A percentile compares a stretch with the other conserved stretches of the same genome.
Conservation (phyloP, 192 early-diverging fungal genomes). For the Rhizophagus clarus region DNA sequence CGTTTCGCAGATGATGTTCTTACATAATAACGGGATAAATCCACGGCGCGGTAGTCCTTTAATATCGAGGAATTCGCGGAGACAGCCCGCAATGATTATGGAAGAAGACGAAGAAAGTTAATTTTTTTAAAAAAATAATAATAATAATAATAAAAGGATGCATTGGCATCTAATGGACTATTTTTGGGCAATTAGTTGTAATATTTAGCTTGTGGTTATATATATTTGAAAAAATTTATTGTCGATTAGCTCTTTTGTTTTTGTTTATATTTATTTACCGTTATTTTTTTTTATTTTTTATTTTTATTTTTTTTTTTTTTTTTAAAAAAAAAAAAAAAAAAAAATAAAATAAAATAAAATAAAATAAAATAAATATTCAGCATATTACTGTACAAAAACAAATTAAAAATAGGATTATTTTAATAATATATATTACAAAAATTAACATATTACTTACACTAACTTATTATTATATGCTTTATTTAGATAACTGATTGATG, state of each 20-base stretch:
- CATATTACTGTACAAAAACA: too few species aligned
- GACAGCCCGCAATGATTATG: not conserved
- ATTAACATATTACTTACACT: too few species aligned
- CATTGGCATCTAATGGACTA: slow-evolving; percentile 9
- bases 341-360: too few species aligned
- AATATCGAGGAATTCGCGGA: not conserved
- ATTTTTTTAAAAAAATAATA: not conserved
- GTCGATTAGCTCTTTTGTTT: not conserved
- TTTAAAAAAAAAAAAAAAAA: too few species aligned
- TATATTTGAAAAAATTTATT: not conserved
- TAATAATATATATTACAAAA: too few species aligned
- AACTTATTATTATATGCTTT: too few species aligned
- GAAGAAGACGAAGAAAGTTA: not conserved
- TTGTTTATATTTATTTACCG: too few species aligned
- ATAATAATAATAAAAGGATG: not conserved
- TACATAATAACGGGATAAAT: not conserved
- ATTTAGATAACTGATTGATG: too few species aligned
- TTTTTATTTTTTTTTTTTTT: too few species aligned
- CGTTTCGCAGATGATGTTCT: not conserved
- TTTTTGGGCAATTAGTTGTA: not conserved
- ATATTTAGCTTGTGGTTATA: not conserved
- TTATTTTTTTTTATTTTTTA: too few species aligned
- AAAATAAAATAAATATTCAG: too few species aligned
- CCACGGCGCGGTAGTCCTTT: not conserved
- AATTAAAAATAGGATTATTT: too few species aligned